A percentile compares a stretch with the other conserved stretches of the same genome.
Evolutionary conservation across 768 basidiomycete species (phyloP).

Genomic region (Boletus edulis): DNA sequence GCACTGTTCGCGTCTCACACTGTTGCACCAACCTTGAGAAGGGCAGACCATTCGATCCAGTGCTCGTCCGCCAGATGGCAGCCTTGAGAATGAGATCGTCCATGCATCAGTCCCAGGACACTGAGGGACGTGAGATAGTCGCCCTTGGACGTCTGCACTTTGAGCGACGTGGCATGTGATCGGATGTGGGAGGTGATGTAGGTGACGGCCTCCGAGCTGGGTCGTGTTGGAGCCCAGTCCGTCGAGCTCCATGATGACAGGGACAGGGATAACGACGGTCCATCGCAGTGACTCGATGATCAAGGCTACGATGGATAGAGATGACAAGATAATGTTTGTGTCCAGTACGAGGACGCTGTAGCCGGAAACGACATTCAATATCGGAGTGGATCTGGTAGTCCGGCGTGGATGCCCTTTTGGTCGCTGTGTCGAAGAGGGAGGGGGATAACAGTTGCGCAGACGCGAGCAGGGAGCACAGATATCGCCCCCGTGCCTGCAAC

Average conservation of each 20-base stretch:
- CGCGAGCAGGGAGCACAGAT: too few species aligned
- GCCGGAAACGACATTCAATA: slow-evolving; percentile 68
- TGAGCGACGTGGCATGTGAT: too few species aligned
- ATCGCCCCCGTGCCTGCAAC: too few species aligned
- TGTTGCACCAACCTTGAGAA: too few species aligned
- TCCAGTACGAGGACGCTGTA: too few species aligned
- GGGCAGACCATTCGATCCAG: slow-evolving; percentile 91
- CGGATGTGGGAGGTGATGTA: too few species aligned
- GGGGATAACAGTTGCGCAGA: too few species aligned
- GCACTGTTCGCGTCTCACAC: slow-evolving; percentile 42
- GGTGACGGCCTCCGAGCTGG: too few species aligned
- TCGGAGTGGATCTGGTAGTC: slow-evolving; percentile 27
- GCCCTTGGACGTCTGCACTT: slow-evolving; percentile 90
- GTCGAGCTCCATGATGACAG: slow-evolving; percentile 96
- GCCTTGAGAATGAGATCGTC: too few species aligned
- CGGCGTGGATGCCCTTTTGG: slow-evolving; percentile 28
- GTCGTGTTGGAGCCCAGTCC: slow-evolving; percentile 69
- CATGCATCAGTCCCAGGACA: slow-evolving; percentile 62
- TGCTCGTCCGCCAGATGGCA: slow-evolving; percentile 92
- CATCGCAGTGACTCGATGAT: slow-evolving; percentile 79
- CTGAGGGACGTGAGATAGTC: slow-evolving; percentile 87
- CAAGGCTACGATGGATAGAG: slow-evolving; percentile 65
- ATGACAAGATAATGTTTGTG: slow-evolving; percentile 91
- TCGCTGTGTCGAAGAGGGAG: too few species aligned
- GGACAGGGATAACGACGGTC: slow-evolving; percentile 90